A percentile compares a stretch with the other conserved stretches of the same genome.
phyloP scores from a whole-genome alignment of 306 rosid genomes.

The Fragaria vesca region DNA sequence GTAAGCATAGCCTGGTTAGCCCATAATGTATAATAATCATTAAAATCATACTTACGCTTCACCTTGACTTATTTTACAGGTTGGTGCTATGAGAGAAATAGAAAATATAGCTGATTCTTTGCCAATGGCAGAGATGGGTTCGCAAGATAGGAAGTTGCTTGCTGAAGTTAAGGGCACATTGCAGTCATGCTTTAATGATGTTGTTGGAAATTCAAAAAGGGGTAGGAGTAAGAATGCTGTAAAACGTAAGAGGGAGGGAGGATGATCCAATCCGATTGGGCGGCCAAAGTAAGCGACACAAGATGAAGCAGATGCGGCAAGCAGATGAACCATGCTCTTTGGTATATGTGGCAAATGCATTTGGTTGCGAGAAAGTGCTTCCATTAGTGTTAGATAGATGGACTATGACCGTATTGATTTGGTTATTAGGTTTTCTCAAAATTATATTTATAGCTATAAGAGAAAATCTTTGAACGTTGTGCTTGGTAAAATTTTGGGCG shows the following conservation, averaged over 20 bases:
- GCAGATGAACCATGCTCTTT: neutral
- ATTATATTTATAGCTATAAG: neutral
- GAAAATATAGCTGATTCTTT: slow-evolving; percentile 56
- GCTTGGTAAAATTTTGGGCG: neutral
- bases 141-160: slow-evolving; percentile 51
- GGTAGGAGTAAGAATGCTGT: slow-evolving; percentile 47
- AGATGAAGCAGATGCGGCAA: neutral
- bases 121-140: slow-evolving; percentile 61
- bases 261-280: slow-evolving; percentile 13
- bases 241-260: slow-evolving; percentile 58
- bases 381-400: neutral
- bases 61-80: slow-evolving; percentile 32
- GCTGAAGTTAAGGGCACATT: slow-evolving; percentile 57
- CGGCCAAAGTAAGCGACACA: neutral
- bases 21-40: slow-evolving; percentile 8
- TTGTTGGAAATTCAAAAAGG: slow-evolving; percentile 52
- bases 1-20: slow-evolving; percentile 35
- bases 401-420: neutral
- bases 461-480: neutral
- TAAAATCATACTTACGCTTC: slow-evolving; percentile 1
- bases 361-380: slow-evolving; percentile 1
- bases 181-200: slow-evolving; percentile 55
- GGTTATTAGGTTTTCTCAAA: neutral
- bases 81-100: slow-evolving; percentile 67
- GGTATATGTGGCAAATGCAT: neutral